Conservation (phyloP, 2,329 filamentous ascomycete species). For the Epichloe hybrida region DNA sequence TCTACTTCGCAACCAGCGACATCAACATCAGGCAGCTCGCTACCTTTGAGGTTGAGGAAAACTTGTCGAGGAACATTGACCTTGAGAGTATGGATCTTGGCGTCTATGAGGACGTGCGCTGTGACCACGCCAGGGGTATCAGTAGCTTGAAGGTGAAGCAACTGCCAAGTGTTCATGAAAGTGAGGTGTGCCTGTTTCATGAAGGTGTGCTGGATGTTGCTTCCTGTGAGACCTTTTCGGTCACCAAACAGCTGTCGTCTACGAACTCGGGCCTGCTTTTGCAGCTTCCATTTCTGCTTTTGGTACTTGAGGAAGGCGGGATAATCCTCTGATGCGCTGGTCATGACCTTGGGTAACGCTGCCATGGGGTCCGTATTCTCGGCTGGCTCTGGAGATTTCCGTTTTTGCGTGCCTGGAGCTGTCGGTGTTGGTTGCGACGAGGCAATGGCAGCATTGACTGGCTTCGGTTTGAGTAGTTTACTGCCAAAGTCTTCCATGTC, state of each 20-base stretch:
- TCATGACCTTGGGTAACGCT: conserved; percentile 70
- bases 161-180: conserved; percentile 89
- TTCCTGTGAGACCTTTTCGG: conserved; percentile 37
- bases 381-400: conserved; percentile 57
- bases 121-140: conserved; percentile 76
- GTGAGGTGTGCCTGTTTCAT: conserved; percentile 82
- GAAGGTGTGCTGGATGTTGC: conserved; percentile 57
- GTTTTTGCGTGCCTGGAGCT: conserved; percentile 39
- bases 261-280: conserved; percentile 76
- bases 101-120: conserved; percentile 85
- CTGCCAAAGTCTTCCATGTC: conserved; percentile 77
- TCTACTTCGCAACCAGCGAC: conserved; percentile 78
- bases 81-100: conserved; percentile 78
- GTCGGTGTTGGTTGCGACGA: conserved; percentile 38
- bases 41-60: conserved; percentile 81
- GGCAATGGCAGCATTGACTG: conserved; percentile 37
- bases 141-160: conserved; percentile 73
- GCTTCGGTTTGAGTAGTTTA: conserved; percentile 52
- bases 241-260: conserved; percentile 90
- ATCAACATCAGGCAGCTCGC: conserved; percentile 77
- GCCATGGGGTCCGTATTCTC: conserved; percentile 67
- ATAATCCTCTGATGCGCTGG: conserved; percentile 75
- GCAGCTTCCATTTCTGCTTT: conserved; percentile 97
- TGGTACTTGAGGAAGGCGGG: conserved; percentile 81
- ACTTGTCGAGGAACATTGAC: conserved; percentile 80